These are phyloP conservation scores for Solanum hybrid DNA, from an alignment of 305 asterid species.

Conservation along the genomic window DNA sequence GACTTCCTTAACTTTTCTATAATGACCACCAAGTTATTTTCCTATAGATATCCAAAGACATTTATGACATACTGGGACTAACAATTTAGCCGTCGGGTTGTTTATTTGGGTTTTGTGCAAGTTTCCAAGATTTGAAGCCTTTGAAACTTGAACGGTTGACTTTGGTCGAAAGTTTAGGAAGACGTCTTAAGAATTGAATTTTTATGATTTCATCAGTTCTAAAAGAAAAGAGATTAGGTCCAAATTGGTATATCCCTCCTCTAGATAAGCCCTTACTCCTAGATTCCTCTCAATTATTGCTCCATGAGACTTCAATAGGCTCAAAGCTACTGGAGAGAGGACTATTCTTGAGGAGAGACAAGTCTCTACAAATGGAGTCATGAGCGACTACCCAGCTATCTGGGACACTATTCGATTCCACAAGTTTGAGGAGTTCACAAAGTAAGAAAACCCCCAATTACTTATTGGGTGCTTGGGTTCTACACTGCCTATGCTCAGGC, in stretches of 20 bases:
- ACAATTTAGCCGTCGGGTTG: not conserved
- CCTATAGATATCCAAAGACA: not conserved
- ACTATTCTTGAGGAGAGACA: not conserved
- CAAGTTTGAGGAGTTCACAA: not conserved
- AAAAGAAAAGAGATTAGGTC: not conserved
- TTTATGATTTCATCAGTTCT: not conserved
- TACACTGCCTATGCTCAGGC: not conserved
- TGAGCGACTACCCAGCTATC: not conserved
- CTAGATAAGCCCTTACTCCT: not conserved
- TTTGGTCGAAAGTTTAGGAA: not conserved
- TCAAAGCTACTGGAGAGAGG: not conserved
- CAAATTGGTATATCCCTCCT: not conserved
- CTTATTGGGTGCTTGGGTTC: not conserved
- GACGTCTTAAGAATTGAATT: not conserved
- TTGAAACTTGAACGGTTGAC: not conserved
- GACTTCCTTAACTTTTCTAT: not conserved
- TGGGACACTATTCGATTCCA: not conserved
- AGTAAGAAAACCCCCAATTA: not conserved
- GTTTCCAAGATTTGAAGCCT: too few relatives aligned
- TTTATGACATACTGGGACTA: not conserved
- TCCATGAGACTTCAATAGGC: not conserved
- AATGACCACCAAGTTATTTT: not conserved
- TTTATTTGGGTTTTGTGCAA: not conserved
- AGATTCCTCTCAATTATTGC: not conserved
- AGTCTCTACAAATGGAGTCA: not conserved